Base-by-base conservation (phyloP, 78 protist species). In the Protostelium mycophagum region DNA sequence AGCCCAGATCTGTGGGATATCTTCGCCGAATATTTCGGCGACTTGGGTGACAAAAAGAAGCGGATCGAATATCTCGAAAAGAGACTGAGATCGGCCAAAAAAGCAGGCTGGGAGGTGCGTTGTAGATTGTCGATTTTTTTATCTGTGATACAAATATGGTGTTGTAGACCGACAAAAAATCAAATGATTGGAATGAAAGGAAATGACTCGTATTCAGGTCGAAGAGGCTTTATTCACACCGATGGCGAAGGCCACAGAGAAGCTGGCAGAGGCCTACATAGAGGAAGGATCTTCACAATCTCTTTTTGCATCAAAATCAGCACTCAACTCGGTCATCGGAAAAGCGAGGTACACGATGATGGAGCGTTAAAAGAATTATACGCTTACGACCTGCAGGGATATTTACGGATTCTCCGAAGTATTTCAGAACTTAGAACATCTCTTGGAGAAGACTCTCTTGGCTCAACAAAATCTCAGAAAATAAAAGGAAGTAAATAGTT, bases 21-120 rank as follows among this genome's bases (percentile, higher is more conserved):
- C 88, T 92, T 86, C 63, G 86, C 94, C 0, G 28, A 38, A 28
- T 92, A 92, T 63, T 92, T 90, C 34, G 36, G 73, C 23, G 73
- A 85, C 28, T 86, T 92, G 9, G 94, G 91, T 9, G 83, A 92
- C 34, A 5, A 83, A 0, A 91, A 92, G 38, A 92, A 89, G 37
- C 84, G 92, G 0, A 92, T 92, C 35, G 94, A 92, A 84, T 38
- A 90, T 0, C 90, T 83, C 83, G 92, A 92, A 37, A 88, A 89
- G 87, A 89, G 92, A 0, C 87, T 86, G 84, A 85, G 94, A 38
- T 5, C 89, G 23, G 29, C 85, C 38, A 91, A 88, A 38, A 37
- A 86, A 25, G 87, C 86, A 0, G 85, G 85, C 28, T 92, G 94
- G 94, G 94, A 92, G 73, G 73, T n/a, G n/a, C n/a, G n/a, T n/a